Evolutionary conservation across 148 eudicot species (phyloP), one percentile per base, ranked within the genome.

Genomic region (Spergularia bocconei): DNA sequence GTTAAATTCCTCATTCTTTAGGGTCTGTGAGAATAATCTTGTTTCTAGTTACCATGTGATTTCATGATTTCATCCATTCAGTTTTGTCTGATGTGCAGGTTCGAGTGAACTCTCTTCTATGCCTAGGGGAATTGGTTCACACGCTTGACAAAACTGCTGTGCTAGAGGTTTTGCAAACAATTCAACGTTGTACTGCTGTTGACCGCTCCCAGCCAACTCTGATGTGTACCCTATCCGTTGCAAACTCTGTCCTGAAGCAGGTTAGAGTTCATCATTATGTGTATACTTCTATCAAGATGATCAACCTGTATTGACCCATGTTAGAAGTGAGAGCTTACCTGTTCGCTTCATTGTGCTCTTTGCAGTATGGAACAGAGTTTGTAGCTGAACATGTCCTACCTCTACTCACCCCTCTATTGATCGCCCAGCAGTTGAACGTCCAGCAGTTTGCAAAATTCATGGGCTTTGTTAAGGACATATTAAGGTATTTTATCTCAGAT

Each of bases 361-460:
- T 76, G 63, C 87, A 95, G 99, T 87, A 79, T 82, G 99, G 99
- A 65, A 66, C 90, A 71, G 99, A 95, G 75, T 95, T 90, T 89
- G 90, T 84, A 4, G 92, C 89, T 17, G 96, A 90, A 79, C 92
- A 90, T 82, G 92, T 95, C 57, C 96, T 95, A 78, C 97, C 97
- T 19, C 79, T 95, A 19, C 85, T 95, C 23, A 71, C 83, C 39
- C 97, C 99, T 15, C 97, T 95, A 76, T 86, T 95, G 63, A 79
- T 83, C 65, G 88, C 92, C 73, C 97, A 95, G 74, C 97, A 95
- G 75, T 80, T 95, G 79, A 95, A 95, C 73, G 90, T 91, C 77
- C 99, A 95, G 85, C 99, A 95, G 81, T 95, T 95, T 81, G 99
- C 94, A 21, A 95, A 95, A 73, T 95, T 85, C 83, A 95, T 95